A percentile compares a stretch with the other conserved stretches of the same genome.
Conservation (phyloP, 2,329 filamentous ascomycete genomes). For the Paraphaeosphaeria minitans region DNA sequence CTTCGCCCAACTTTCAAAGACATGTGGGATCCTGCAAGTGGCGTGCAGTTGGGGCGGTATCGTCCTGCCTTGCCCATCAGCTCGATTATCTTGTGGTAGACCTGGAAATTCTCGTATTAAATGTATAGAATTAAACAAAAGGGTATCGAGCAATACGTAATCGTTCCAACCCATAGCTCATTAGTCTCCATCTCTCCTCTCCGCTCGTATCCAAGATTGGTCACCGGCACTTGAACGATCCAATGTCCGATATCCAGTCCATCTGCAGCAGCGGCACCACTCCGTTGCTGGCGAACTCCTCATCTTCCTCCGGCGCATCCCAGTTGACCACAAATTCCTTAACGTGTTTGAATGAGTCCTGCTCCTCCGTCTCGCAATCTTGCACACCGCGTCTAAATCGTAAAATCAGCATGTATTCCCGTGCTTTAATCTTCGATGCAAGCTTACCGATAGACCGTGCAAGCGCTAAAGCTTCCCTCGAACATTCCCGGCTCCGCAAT, state of each 20-base stretch:
- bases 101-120: not conserved
- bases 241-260: constrained; percentile 8
- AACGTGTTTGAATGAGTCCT: not conserved
- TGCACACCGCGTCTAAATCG: constrained; percentile 1
- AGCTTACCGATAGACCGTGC: constrained; percentile 1
- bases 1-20: too few relatives aligned
- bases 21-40: not conserved
- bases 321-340: constrained; percentile 5
- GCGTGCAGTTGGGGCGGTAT: not conserved
- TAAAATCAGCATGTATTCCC: not conserved
- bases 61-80: not conserved
- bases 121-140: not conserved
- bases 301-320: not conserved
- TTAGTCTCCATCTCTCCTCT: not conserved
- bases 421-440: not conserved
- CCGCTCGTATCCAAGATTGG: not conserved
- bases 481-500: constrained; percentile 6
- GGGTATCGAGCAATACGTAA: not conserved
- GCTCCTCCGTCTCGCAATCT: not conserved
- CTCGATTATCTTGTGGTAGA: not conserved
- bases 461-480: not conserved
- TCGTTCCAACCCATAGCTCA: not conserved
- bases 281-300: not conserved
- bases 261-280: not conserved
- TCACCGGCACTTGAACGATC: constrained; percentile 5